phyloP scores from a whole-genome alignment of 208 protist genomes.

The Acanthamoeba sp. region DNA sequence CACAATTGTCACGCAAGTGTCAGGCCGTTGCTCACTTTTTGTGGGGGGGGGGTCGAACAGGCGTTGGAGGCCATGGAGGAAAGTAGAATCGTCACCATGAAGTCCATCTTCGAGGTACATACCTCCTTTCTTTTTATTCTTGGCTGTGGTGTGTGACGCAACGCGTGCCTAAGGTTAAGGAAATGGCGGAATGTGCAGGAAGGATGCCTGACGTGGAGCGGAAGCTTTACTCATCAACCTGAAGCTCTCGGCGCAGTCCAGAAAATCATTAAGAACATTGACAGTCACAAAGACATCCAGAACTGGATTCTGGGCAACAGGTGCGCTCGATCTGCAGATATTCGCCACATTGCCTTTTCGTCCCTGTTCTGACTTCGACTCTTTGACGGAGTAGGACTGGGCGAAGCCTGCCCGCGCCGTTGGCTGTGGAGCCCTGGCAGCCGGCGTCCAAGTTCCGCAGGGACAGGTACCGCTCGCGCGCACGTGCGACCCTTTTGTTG shows the following conservation, averaged over 20 bases:
- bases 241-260: slow-evolving; percentile 15
- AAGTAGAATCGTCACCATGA: slow-evolving; percentile 23
- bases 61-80: slow-evolving; percentile 35
- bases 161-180: too few species aligned
- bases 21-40: neutral
- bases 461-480: neutral
- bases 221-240: slow-evolving; percentile 22
- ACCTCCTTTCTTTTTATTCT: neutral
- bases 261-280: slow-evolving; percentile 51
- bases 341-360: too few species aligned
- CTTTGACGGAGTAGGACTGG: slow-evolving; percentile 30
- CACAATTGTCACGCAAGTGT: too few species aligned
- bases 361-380: too few species aligned
- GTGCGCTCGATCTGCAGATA: too few species aligned
- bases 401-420: neutral
- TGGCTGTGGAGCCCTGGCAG: slow-evolving; percentile 32
- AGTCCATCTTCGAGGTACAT: slow-evolving; percentile 13
- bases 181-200: neutral
- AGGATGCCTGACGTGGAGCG: slow-evolving; percentile 20
- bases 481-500: neutral
- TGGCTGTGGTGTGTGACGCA: neutral
- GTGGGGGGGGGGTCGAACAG: neutral
- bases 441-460: slow-evolving; percentile 1
- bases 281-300: slow-evolving; percentile 20
- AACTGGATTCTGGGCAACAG: slow-evolving; percentile 14